Percentiles rank a stretch among this genome's conserved stretches.
Evolutionary conservation across 345 rosid genomes (phyloP).

Genomic region (Limnanthes douglasii): DNA sequence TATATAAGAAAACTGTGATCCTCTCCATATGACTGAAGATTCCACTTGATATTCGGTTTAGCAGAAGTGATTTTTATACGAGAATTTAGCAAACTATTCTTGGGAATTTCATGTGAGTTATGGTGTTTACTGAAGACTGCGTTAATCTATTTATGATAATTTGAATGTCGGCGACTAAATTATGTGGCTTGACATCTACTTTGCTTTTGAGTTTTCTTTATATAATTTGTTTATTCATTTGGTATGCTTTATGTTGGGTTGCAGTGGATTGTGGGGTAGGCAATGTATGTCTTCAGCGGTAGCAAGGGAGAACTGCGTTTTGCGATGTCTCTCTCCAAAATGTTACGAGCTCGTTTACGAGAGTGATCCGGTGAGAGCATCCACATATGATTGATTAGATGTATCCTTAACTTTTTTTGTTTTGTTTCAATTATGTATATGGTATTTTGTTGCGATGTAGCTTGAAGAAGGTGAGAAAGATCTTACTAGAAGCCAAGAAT

Average conservation of each 20-base stretch:
- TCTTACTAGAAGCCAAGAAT: slow-evolving; percentile 58
- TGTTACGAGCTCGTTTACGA: slow-evolving; percentile 64
- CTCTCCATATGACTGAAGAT: too few species aligned
- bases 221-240: background rate
- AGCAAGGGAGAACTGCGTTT: slow-evolving; percentile 66
- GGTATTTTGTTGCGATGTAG: slow-evolving; percentile 15
- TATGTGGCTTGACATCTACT: too few species aligned
- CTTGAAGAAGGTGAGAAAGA: slow-evolving; percentile 87
- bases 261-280: slow-evolving; percentile 77
- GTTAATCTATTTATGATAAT: too few species aligned
- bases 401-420: background rate
- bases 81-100: too few species aligned
- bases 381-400: background rate
- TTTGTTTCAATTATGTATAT: background rate
- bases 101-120: too few species aligned
- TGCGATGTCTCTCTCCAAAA: slow-evolving; percentile 57
- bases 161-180: too few species aligned
- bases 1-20: too few species aligned
- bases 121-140: too few species aligned
- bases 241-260: slow-evolving; percentile 13
- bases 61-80: too few species aligned
- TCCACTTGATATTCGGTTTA: too few species aligned
- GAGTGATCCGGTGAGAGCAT: slow-evolving; percentile 54
- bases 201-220: background rate
- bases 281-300: slow-evolving; percentile 49